Evolutionary conservation across 2,329 filamentous ascomycete genomes (phyloP).

Genomic region (Sporothrix brunneoviolacea): DNA sequence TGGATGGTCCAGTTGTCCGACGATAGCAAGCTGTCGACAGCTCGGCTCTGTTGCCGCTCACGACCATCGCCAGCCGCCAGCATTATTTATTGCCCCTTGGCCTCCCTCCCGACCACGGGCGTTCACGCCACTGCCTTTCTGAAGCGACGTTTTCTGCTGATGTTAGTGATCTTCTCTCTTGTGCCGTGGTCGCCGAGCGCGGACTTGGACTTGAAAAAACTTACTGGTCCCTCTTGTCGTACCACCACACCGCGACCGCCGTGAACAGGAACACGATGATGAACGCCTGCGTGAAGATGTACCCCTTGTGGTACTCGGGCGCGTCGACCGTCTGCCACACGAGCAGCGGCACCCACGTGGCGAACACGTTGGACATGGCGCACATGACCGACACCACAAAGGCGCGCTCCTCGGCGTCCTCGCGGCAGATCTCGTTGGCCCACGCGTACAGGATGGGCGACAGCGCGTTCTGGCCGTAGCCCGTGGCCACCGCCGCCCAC

Average conservation of each 20-base stretch:
- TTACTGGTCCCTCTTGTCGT: conserved; percentile 10
- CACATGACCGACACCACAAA: conserved; percentile 21
- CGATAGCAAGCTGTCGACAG: too few relatives aligned
- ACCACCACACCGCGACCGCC: conserved; percentile 7
- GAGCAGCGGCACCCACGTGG: conserved; percentile 21
- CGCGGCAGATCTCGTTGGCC: conserved; percentile 20
- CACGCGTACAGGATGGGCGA: conserved; percentile 13
- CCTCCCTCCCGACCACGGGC: too few relatives aligned
- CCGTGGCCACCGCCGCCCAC: conserved; percentile 9
- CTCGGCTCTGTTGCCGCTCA: too few relatives aligned
- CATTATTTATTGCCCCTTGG: too few relatives aligned
- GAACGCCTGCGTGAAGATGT: conserved; percentile 10
- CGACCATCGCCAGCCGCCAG: too few relatives aligned
- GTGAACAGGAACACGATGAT: conserved; percentile 2
- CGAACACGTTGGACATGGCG: conserved; percentile 20
- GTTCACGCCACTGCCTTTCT: too few relatives aligned
- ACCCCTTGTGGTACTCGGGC: conserved; percentile 8
- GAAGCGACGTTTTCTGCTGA: too few relatives aligned
- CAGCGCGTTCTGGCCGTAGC: conserved; percentile 10
- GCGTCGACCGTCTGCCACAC: conserved; percentile 13
- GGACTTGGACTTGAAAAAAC: too few relatives aligned
- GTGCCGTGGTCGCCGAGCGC: too few relatives aligned
- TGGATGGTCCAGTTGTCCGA: too few relatives aligned
- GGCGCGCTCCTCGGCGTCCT: conserved; percentile 21
- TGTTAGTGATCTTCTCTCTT: too few relatives aligned